Conservation (phyloP, 768 basidiomycete genomes). For the Brasilioporus rufonigricans region DNA sequence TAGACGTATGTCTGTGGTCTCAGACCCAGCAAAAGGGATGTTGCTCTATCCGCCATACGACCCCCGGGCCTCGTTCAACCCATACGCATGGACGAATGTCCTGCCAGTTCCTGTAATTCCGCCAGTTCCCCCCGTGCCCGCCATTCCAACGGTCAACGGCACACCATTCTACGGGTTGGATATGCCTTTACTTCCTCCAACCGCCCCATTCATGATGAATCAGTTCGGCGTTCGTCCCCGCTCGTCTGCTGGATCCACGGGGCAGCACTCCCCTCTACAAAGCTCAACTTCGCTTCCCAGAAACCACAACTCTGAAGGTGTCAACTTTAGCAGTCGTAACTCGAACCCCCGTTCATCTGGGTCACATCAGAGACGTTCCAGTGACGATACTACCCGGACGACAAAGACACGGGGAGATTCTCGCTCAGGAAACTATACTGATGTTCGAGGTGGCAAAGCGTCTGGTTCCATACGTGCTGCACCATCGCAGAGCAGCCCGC, state of each 20-base stretch:
- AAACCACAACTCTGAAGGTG: conserved; percentile 27
- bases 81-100: conserved; percentile 27
- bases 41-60: conserved; percentile 27
- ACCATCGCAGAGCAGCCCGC: conserved; percentile 12
- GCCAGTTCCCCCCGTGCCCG: conserved; percentile 37
- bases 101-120: conserved; percentile 28
- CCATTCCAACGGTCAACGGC: conserved; percentile 31
- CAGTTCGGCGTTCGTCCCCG: conserved; percentile 46
- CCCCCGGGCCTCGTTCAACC: conserved; percentile 24
- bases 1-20: conserved; percentile 42
- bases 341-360: conserved; percentile 19
- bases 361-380: conserved; percentile 31
- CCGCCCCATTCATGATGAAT: conserved; percentile 74
- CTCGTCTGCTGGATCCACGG: conserved; percentile 29
- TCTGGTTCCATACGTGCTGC: conserved; percentile 8
- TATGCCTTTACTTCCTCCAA: conserved; percentile 69
- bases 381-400: conserved; percentile 27
- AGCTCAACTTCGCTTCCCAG: conserved; percentile 19
- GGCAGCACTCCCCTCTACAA: conserved; percentile 29
- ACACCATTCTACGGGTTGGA: conserved; percentile 52
- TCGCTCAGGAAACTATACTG: conserved; percentile 16
- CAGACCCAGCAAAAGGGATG: conserved; percentile 33
- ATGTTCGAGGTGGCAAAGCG: conserved; percentile 14
- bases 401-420: conserved; percentile 8
- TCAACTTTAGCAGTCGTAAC: conserved; percentile 15